phyloP scores from a whole-genome alignment of 169 alveolate genomes.

The Toxoplasma gondii region DNA sequence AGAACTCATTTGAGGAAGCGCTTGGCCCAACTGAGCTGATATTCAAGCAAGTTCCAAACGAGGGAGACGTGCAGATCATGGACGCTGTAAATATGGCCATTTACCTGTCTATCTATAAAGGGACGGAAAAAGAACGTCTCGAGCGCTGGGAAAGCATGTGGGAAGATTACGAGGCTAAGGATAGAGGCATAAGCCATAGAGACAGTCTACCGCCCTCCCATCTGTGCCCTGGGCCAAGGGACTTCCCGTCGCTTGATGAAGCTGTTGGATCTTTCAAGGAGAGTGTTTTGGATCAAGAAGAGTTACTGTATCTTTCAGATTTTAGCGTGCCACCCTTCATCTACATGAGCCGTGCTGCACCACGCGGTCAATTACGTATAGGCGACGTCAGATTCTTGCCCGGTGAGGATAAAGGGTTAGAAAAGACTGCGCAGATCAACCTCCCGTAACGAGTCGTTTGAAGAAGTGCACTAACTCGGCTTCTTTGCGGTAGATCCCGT shows the following conservation, averaged over 20 bases:
- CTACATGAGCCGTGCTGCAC: background rate
- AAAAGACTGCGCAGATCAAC: too few relatives aligned
- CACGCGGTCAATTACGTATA: background rate
- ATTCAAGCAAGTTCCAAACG: background rate
- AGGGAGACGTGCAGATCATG: slow-evolving; percentile 3
- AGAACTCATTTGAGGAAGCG: background rate
- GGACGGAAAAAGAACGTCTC: background rate
- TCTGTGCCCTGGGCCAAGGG: background rate
- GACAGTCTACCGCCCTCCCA: slow-evolving; percentile 21
- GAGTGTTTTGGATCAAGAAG: background rate
- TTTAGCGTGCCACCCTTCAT: slow-evolving; percentile 16
- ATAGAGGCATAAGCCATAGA: background rate
- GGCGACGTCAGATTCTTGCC: background rate
- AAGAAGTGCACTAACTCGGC: too few relatives aligned
- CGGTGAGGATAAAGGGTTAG: background rate
- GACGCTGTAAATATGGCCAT: slow-evolving; percentile 7
- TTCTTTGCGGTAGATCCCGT: too few relatives aligned
- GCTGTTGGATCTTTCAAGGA: slow-evolving; percentile 3
- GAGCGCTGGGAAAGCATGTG: slow-evolving; percentile 11
- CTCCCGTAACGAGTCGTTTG: too few relatives aligned
- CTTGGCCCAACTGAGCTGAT: background rate
- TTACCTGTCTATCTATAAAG: background rate
- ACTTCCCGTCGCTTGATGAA: background rate
- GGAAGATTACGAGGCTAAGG: background rate
- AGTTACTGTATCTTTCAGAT: background rate